Base-by-base conservation (phyloP, 2,329 filamentous ascomycete species). In the Nemania diffusa region DNA sequence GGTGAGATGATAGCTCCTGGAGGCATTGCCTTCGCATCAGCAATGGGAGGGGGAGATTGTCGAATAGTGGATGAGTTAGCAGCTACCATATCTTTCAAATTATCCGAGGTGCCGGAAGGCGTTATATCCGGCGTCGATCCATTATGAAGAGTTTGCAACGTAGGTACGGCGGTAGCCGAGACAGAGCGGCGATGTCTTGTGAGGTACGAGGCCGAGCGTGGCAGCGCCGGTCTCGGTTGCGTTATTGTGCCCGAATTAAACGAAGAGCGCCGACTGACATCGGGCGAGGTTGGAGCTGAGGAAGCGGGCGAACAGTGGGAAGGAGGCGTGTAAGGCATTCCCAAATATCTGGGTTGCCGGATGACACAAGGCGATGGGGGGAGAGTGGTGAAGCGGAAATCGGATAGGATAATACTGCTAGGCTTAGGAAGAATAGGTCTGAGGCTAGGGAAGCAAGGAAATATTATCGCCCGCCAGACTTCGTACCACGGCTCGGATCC, bases 311-410 rank as follows among this genome's bases (percentile, higher is more conserved):
- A 90, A 77, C 85, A 83, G 77, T 88, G 87, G 74, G 90, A 88
- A 70, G 92, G 92, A 68, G 92, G 92, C 80, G 92, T 96, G 84
- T 96, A 96, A 88, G 92, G 92, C 92, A 96, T 96, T 83, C 86
- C 83, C 79, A 79, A 74, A 62, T 72, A 72, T 75, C 72, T 72
- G 71, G 74, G 66, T 70, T 72, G 73, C 77, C 74, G 70, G 59
- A 64, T 37, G 59, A 64, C 59, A 50, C 62, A 73, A 69, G 74
- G 64, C 70, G 69, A 69, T 68, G 73, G 73, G 65, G 67, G 57
- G 50, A 71, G 58, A 64, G 67, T 66, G 57, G 67, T 57, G 34
- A 71, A 66, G 65, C 69, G 58, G 56, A 64, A 63, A 67, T 76
- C 72, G 66, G 68, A 67, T 57, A 69, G 40, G 57, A 71, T 71